phyloP scores from a whole-genome alignment of 2,329 filamentous ascomycete species.

The Colletotrichum destructivum region DNA sequence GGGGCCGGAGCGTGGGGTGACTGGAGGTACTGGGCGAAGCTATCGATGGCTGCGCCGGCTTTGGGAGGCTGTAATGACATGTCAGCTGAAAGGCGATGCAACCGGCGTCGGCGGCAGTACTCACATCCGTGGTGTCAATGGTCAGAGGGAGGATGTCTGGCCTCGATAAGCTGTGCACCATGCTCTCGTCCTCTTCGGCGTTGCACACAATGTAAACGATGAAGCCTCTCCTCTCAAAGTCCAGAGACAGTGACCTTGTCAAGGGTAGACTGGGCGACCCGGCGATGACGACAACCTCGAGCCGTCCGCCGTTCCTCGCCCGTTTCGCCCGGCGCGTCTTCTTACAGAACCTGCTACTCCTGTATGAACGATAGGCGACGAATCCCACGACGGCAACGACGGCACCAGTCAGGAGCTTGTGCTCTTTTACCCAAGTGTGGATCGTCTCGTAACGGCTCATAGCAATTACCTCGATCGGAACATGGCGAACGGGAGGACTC shows the following conservation, averaged over 20 bases:
- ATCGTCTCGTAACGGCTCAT: constrained; percentile 64
- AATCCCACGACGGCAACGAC: constrained; percentile 81
- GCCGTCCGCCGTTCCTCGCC: constrained; percentile 85
- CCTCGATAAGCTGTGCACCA: constrained; percentile 82
- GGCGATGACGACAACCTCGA: constrained; percentile 89
- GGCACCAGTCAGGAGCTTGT: constrained; percentile 82
- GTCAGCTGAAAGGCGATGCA: constrained; percentile 24
- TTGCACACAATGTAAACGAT: constrained; percentile 93
- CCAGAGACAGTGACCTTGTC: constrained; percentile 85
- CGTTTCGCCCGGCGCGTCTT: constrained; percentile 83
- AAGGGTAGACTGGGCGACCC: constrained; percentile 90
- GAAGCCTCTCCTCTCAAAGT: constrained; percentile 92
- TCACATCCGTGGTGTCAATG: constrained; percentile 86
- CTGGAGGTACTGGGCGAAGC: constrained; percentile 80
- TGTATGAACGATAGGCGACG: constrained; percentile 67
- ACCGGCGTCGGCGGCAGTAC: constrained; percentile 48
- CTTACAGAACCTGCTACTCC: constrained; percentile 69
- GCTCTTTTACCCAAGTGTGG: constrained; percentile 79
- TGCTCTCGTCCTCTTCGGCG: constrained; percentile 86
- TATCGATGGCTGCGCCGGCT: constrained; percentile 78
- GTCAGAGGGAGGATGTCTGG: constrained; percentile 86
- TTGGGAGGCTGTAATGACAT: constrained; percentile 70
- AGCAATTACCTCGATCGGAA: constrained; percentile 52
- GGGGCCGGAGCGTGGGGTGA: constrained; percentile 83
- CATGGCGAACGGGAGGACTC: constrained; percentile 61